Percentiles rank a stretch among this genome's conserved stretches.
These are phyloP conservation scores for Nemania diffusa DNA, from an alignment of 2,329 filamentous ascomycete genomes.

Conservation along the genomic window DNA sequence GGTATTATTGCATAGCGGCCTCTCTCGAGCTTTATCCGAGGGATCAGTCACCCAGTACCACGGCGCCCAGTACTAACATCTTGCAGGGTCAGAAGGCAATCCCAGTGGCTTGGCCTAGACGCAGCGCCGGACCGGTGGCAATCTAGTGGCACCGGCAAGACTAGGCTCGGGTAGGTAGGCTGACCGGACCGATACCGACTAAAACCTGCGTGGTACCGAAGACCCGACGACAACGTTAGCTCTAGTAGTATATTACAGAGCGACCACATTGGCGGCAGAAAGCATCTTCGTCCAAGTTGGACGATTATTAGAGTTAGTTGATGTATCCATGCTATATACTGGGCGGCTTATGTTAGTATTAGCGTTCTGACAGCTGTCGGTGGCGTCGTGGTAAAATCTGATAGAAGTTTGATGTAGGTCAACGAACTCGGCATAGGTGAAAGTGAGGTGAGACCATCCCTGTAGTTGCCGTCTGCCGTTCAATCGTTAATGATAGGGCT, in stretches of 20 bases:
- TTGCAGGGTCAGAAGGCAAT: conserved; percentile 15
- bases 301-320: background rate
- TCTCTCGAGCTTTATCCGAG: conserved; percentile 19
- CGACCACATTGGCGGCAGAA: conserved; percentile 2
- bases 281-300: background rate
- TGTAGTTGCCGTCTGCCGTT: conserved; percentile 7
- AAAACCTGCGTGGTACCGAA: conserved; percentile 6
- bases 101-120: conserved; percentile 27
- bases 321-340: background rate
- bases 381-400: background rate
- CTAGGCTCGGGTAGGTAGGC: conserved; percentile 27
- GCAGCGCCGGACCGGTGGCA: conserved; percentile 24
- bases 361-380: background rate
- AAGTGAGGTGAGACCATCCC: conserved; percentile 26
- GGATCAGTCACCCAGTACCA: conserved; percentile 4
- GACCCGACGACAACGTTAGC: conserved; percentile 20
- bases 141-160: conserved; percentile 26
- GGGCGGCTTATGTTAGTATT: background rate
- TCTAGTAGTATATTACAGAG: background rate
- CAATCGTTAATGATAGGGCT: background rate
- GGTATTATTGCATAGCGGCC: conserved; percentile 4
- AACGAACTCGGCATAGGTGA: conserved; percentile 21
- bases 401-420: conserved; percentile 12
- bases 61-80: too few species aligned
- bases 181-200: conserved; percentile 30